Evolutionary conservation across 2,329 filamentous ascomycete species (phyloP).

Genomic region (Botrytis deweyae): DNA sequence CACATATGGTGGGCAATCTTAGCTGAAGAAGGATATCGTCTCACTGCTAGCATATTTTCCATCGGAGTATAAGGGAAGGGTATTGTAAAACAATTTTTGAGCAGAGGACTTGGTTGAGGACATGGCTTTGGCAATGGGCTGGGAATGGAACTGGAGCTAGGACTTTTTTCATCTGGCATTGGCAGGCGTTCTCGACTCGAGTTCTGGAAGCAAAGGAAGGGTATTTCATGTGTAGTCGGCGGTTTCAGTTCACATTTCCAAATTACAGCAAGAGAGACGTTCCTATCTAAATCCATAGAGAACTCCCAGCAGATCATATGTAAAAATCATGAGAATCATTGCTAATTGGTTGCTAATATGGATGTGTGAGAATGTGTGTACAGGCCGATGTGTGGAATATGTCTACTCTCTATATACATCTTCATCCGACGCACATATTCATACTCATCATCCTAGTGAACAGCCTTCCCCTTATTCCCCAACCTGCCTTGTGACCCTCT

Average conservation of each 20-base stretch:
- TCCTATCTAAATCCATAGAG: not conserved
- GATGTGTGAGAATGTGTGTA: not conserved
- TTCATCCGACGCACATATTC: not conserved
- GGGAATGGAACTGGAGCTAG: constrained; percentile 13
- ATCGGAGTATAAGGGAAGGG: constrained; percentile 18
- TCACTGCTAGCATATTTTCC: not conserved
- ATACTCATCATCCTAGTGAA: not conserved
- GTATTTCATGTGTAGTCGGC: not conserved
- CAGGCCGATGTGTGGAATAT: not conserved
- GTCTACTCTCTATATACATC: not conserved
- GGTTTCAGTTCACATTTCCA: not conserved
- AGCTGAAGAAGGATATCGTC: not conserved
- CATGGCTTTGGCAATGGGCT: constrained; percentile 10
- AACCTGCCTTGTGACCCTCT: not conserved
- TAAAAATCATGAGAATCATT: not conserved
- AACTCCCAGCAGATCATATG: not conserved
- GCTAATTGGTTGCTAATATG: not conserved
- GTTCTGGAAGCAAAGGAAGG: not conserved
- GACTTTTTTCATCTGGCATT: not conserved
- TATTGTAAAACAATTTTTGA: constrained; percentile 20
- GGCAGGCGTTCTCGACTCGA: constrained; percentile 11
- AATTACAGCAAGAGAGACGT: not conserved
- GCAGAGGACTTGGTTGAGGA: constrained; percentile 2
- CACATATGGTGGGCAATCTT: constrained; percentile 5
- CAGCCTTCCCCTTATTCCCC: not conserved